Evolutionary conservation across 202 grass and related monocot genomes (phyloP).

Genomic region (Zoysia matrella): DNA sequence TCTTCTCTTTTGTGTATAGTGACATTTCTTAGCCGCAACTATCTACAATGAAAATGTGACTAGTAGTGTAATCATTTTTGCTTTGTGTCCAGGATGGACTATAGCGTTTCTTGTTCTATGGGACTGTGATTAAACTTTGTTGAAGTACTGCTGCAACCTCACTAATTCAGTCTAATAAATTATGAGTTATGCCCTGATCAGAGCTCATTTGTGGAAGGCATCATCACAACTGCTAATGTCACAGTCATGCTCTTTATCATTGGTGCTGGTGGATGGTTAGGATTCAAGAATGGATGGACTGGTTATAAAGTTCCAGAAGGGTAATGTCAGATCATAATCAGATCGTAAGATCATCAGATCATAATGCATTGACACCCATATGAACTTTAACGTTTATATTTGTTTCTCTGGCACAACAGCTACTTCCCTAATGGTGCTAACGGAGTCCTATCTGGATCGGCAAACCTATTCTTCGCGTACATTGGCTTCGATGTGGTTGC

Average conservation of each 20-base stretch:
- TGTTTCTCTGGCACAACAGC: constrained; percentile 41
- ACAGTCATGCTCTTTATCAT: constrained; percentile 71
- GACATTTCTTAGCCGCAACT: neutral
- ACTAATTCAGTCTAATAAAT: constrained; percentile 6
- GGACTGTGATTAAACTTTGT: neutral
- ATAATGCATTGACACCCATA: neutral
- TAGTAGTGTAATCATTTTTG: neutral
- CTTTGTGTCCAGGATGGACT: neutral
- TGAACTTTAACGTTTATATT: constrained; percentile 40
- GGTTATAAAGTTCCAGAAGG: constrained; percentile 63
- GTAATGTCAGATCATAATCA: constrained; percentile 48
- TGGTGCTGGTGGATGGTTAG: constrained; percentile 71
- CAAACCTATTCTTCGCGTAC: constrained; percentile 80
- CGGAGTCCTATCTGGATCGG: constrained; percentile 74
- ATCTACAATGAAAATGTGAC: neutral
- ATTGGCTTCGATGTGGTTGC: constrained; percentile 77
- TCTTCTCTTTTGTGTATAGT: neutral
- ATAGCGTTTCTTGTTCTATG: neutral
- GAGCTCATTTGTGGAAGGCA: constrained; percentile 77
- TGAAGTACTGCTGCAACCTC: neutral
- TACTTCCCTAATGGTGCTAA: constrained; percentile 75
- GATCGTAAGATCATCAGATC: neutral
- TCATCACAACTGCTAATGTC: constrained; percentile 76
- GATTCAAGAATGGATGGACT: constrained; percentile 66
- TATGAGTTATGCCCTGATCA: constrained; percentile 39